Evolutionary conservation across 2,329 filamentous ascomycete genomes (phyloP), one percentile per base, ranked within the genome.

Genomic region (Ophiostoma sp.): DNA sequence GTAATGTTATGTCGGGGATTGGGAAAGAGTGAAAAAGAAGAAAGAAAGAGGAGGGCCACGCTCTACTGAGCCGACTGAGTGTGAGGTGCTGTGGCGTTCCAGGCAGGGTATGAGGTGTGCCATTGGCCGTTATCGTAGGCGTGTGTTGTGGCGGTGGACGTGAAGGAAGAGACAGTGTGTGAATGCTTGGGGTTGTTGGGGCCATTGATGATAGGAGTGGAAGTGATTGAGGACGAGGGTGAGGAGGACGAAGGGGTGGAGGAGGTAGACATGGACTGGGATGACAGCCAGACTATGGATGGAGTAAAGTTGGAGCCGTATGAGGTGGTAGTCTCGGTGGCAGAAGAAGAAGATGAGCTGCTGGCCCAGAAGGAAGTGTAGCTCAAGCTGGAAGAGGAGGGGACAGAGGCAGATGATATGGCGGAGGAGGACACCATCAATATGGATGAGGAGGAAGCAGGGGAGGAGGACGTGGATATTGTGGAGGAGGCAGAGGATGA

Each of bases 21-120:
- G 3, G 33, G 60, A 65, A 36, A 39, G 17, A n/a, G 23, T 1
- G 60, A 36, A 36, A 64, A 35, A 7, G 31, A 64, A 13, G 11
- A 20, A 62, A 35, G 31, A 27, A 35, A 27, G 13, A 17, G 31
- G 27, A 17, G 31, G 3, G 11, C 3, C 17, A n/a, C 5, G 27
- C 27, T 15, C 57, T 57, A 57, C 23, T 11, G 23, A 17, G 52
- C 52, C 17, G 23, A 17, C 33, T 33, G 33, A 3, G 33, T 39
- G 35, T 23, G 8, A 41, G 70, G 75, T 17, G 62, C 70, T 1
- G 81, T 82, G 68, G 75, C 78, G 72, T 82, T 84, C 80, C 80
- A 82, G 0, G 80, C 62, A 2, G 81, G 80, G 69, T 83, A 84
- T 0, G 78, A 78, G 3, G 82, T 82, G 71, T 82, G 81, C 83